Percentiles rank a stretch among this genome's conserved stretches.
Evolutionary conservation across 140 eudicot genomes (phyloP).

Genomic region (Senecio squalidus): DNA sequence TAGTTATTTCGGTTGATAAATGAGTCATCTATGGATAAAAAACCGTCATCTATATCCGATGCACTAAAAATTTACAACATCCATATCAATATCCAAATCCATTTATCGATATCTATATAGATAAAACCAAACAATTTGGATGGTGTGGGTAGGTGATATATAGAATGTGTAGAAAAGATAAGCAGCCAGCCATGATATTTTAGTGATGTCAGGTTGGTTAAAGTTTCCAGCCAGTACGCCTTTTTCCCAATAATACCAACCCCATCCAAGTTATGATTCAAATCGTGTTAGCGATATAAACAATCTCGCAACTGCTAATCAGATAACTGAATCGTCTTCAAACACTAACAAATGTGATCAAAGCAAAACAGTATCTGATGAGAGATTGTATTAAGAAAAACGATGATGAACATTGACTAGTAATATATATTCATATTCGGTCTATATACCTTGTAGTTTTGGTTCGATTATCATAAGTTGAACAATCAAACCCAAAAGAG

Average conservation of each 20-base stretch:
- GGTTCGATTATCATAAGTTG: background rate
- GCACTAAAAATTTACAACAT: no score
- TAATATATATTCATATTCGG: background rate
- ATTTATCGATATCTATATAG: no score
- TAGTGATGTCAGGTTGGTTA: constrained; percentile 13
- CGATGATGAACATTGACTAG: background rate
- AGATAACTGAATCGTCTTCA: background rate
- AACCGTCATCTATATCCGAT: no score
- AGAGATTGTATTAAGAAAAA: background rate
- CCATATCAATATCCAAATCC: no score
- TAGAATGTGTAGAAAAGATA: background rate
- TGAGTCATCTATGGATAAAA: no score
- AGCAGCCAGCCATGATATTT: constrained; percentile 9
- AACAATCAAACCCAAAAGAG: background rate
- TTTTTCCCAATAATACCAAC: background rate
- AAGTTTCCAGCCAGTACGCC: constrained; percentile 6
- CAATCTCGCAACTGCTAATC: background rate
- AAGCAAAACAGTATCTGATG: background rate
- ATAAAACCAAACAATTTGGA: background rate
- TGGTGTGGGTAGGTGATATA: constrained; percentile 1
- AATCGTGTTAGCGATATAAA: background rate
- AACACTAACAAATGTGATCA: no score
- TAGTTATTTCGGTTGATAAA: no score
- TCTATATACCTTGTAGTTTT: background rate
- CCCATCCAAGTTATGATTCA: background rate